Percentiles rank a stretch among this genome's conserved stretches.
These are phyloP conservation scores for Candolleomyces efflorescens DNA, from an alignment of 768 basidiomycete genomes.

Conservation along the genomic window DNA sequence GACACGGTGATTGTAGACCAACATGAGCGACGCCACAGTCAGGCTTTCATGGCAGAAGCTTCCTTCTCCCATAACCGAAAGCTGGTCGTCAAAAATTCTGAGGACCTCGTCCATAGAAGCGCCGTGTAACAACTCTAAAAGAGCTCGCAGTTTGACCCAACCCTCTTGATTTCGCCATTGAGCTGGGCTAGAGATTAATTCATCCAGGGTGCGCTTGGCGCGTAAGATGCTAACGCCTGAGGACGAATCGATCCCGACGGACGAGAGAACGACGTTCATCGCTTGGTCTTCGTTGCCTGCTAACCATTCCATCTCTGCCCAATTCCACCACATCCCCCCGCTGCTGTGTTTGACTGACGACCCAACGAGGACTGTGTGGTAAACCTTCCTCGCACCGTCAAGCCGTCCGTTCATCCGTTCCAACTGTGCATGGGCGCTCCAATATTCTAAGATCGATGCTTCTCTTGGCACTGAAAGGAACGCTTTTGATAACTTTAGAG, in stretches of 20 bases:
- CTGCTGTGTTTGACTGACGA: slow-evolving; percentile 32
- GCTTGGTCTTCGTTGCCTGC: slow-evolving; percentile 45
- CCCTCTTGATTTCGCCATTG: slow-evolving; percentile 31
- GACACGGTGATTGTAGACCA: slow-evolving; percentile 58
- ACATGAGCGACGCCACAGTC: slow-evolving; percentile 47
- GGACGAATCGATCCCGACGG: slow-evolving; percentile 48
- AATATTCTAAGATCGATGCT: slow-evolving; percentile 47
- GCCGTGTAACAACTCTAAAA: slow-evolving; percentile 59
- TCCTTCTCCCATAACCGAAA: slow-evolving; percentile 18
- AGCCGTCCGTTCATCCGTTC: slow-evolving; percentile 60
- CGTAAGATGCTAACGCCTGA: slow-evolving; percentile 54
- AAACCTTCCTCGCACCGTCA: slow-evolving; percentile 75
- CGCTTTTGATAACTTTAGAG: slow-evolving; percentile 62
- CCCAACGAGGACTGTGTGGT: slow-evolving; percentile 58
- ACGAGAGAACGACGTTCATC: slow-evolving; percentile 48
- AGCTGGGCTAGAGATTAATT: slow-evolving; percentile 28
- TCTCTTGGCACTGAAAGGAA: slow-evolving; percentile 54
- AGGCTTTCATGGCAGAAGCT: slow-evolving; percentile 47
- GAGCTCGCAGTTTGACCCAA: slow-evolving; percentile 62
- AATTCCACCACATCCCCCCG: slow-evolving; percentile 70
- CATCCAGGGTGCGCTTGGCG: slow-evolving; percentile 61
- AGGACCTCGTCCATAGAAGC: slow-evolving; percentile 35
- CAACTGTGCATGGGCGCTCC: slow-evolving; percentile 75
- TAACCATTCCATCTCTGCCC: slow-evolving; percentile 85
- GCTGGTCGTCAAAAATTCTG: slow-evolving; percentile 35